A percentile compares a stretch with the other conserved stretches of the same genome.
Conservation (phyloP, 345 rosid species). For the Firmiana major region DNA sequence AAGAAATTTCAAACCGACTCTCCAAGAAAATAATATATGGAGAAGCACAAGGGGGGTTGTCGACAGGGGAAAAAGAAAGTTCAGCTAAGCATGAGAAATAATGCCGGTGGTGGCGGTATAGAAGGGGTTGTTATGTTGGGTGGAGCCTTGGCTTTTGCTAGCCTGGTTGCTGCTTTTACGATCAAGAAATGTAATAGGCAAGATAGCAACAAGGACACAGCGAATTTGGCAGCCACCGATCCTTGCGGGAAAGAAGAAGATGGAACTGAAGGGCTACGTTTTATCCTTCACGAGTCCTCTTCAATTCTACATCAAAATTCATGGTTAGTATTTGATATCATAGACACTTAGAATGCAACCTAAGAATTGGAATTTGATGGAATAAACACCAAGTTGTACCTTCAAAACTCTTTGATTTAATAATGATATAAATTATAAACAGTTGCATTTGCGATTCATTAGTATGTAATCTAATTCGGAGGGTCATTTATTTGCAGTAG, state of each 20-base stretch:
- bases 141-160: slow-evolving; percentile 48
- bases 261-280: slow-evolving; percentile 15
- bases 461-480: background rate
- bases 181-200: slow-evolving; percentile 22
- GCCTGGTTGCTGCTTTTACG: slow-evolving; percentile 35
- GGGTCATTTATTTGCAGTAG: slow-evolving; percentile 27
- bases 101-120: slow-evolving; percentile 14
- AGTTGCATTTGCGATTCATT: background rate
- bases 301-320: slow-evolving; percentile 14
- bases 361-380: background rate
- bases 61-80: slow-evolving; percentile 14
- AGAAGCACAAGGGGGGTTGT: background rate
- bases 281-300: slow-evolving; percentile 17
- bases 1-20: background rate
- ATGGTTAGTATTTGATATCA: slow-evolving; percentile 19
- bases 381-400: background rate
- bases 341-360: background rate
- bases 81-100: background rate
- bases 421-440: background rate
- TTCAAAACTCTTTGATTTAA: background rate
- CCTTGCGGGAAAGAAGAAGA: slow-evolving; percentile 2
- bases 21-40: slow-evolving; percentile 1
- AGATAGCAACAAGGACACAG: background rate
- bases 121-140: slow-evolving; percentile 37
- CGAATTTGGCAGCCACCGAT: background rate